Base-by-base conservation (phyloP, 1,139 yeast genomes). In the Insectozyma bohioensis region DNA sequence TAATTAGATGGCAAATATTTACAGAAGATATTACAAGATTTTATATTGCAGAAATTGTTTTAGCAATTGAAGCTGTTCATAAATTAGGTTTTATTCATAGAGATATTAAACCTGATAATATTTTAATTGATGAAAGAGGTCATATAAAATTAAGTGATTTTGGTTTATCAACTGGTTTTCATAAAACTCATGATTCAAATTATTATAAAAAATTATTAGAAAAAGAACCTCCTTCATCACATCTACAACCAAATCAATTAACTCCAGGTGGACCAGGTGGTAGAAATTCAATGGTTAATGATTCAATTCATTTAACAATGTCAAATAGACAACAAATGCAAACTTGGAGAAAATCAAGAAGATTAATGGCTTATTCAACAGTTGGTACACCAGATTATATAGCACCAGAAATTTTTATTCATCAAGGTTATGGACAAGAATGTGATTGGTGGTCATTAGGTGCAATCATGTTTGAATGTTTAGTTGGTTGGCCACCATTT, bases 381-480 rank as follows among this genome's bases (percentile, higher is more conserved):
- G 99, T 92, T 19, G 99, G 99, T 35, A 92, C 99, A 0, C 99
- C 99, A 0, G 99, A 92, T 59, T 92, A 92, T 58, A 94, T 92
- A 60, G 98, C 98, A 0, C 99, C 99, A 0, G 99, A 92, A 57
- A 92, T 94, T 44, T 94, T 92, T 51, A 72, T 90, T 33, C 95
- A 92, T 52, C 96, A 92, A 65, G 99, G 99, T 3, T 94, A 92
- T 59, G 97, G 98, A 12, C 97, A 90, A 63, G 97, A 92, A 57
- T 94, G 99, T 64, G 99, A 92, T 59, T 92, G 99, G 99, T 92
- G 98, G 98, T 87, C 97, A 4, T 67, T 92, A 25, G 99, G 99
- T 17, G 96, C 97, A 1, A 92, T 92, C 56, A 92, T 92, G 99
- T 92, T 86, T 63, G 99, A 92, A 67, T 92, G 98, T 68, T 69